phyloP scores from a whole-genome alignment of 768 basidiomycete genomes.

The Rubroboletus satanas region DNA sequence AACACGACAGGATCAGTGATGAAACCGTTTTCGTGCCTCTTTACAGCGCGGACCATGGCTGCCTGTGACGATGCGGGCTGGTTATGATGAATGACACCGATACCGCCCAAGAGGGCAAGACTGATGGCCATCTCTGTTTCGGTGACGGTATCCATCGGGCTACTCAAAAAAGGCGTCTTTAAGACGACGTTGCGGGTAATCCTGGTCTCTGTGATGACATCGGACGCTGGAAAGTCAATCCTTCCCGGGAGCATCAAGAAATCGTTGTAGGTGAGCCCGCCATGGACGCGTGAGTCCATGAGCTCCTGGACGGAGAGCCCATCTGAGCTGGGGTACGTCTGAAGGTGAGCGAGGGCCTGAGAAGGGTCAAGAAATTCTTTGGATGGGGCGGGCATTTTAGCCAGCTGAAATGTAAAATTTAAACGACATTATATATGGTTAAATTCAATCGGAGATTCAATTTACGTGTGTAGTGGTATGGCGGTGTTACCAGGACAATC shows the following conservation, averaged over 20 bases:
- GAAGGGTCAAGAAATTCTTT: slow-evolving; percentile 58
- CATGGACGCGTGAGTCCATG: slow-evolving; percentile 81
- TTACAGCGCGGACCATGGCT: slow-evolving; percentile 95
- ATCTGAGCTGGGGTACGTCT: slow-evolving; percentile 66
- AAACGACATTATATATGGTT: neutral
- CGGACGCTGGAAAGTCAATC: slow-evolving; percentile 85
- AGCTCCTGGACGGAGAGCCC: slow-evolving; percentile 82
- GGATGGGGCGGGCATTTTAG: slow-evolving; percentile 34
- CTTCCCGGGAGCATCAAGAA: slow-evolving; percentile 92
- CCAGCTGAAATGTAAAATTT: slow-evolving; percentile 12
- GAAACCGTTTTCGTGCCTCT: slow-evolving; percentile 98
- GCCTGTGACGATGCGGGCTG: slow-evolving; percentile 82
- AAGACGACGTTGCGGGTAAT: slow-evolving; percentile 89
- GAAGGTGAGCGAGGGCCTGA: slow-evolving; percentile 72
- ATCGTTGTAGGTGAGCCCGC: slow-evolving; percentile 97
- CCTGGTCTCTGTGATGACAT: slow-evolving; percentile 77
- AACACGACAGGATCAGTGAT: slow-evolving; percentile 93
- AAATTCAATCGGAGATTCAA: slow-evolving; percentile 12
- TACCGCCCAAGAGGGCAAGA: slow-evolving; percentile 92
- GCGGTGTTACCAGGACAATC: neutral
- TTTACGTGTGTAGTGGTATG: neutral
- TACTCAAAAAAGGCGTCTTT: slow-evolving; percentile 95
- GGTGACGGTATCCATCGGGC: slow-evolving; percentile 99
- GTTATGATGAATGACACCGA: slow-evolving; percentile 99
- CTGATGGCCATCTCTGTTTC: slow-evolving; percentile 92